These are phyloP conservation scores for Wickerhamomyces xylosicus DNA, from an alignment of 805 yeast species.

Conservation along the genomic window DNA sequence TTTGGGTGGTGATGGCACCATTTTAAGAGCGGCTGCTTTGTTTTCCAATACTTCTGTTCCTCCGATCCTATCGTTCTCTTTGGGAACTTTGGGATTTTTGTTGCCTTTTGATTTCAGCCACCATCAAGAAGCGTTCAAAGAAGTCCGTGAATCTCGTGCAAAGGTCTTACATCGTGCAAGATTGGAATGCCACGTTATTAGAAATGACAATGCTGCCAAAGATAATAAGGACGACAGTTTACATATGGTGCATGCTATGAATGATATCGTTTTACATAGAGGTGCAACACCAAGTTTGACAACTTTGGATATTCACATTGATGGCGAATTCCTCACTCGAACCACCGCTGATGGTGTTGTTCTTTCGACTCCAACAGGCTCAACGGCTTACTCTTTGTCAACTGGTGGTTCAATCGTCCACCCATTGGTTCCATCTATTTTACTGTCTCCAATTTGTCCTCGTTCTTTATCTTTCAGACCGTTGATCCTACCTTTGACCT, in stretches of 20 bases:
- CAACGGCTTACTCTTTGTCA: slow-evolving; percentile 83
- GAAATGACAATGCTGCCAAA: slow-evolving; percentile 1
- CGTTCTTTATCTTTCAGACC: slow-evolving; percentile 88
- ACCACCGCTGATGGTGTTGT: slow-evolving; percentile 90
- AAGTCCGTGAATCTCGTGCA: slow-evolving; percentile 59
- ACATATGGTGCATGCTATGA: slow-evolving; percentile 69
- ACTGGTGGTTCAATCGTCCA: slow-evolving; percentile 92
- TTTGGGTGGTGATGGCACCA: slow-evolving; percentile 96
- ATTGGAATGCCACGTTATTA: slow-evolving; percentile 62
- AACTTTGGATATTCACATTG: slow-evolving; percentile 74
- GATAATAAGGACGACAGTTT: slow-evolving; percentile 2
- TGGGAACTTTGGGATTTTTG: slow-evolving; percentile 86
- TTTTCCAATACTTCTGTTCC: slow-evolving; percentile 71
- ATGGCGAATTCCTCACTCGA: slow-evolving; percentile 75
- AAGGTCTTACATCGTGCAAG: slow-evolving; percentile 69
- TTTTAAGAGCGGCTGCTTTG: slow-evolving; percentile 69
- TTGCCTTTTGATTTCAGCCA: slow-evolving; percentile 75
- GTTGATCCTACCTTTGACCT: slow-evolving; percentile 64
- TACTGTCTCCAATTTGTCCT: slow-evolving; percentile 88
- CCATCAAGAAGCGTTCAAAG: slow-evolving; percentile 47
- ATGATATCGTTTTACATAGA: slow-evolving; percentile 80
- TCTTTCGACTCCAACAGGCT: slow-evolving; percentile 87
- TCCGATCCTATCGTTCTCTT: slow-evolving; percentile 78
- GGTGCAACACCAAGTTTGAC: slow-evolving; percentile 84
- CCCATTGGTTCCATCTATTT: slow-evolving; percentile 73